A percentile compares a stretch with the other conserved stretches of the same genome.
Evolutionary conservation across 257 asterid genomes (phyloP).

Genomic region (Solanum infundibuliforme): DNA sequence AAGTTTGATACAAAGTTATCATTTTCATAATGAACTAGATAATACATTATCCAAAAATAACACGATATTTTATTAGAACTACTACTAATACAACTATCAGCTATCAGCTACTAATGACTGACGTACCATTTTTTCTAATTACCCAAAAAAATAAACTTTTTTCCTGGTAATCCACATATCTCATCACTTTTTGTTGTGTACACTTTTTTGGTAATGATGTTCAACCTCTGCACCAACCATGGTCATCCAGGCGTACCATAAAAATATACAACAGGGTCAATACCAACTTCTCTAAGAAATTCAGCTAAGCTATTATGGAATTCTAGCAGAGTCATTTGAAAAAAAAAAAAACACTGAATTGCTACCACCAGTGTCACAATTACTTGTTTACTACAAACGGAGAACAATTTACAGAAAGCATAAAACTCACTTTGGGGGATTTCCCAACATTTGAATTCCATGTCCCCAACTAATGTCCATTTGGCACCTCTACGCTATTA

Average conservation of each 20-base stretch:
- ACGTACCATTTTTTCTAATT: not conserved
- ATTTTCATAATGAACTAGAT: not conserved
- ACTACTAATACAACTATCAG: not conserved
- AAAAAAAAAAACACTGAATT: not conserved
- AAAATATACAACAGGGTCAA: not conserved
- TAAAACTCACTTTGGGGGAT: not conserved
- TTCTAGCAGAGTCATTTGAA: not conserved
- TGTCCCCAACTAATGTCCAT: not conserved
- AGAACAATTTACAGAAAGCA: not conserved
- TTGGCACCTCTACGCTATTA: not conserved
- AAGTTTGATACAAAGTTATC: not conserved
- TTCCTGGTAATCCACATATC: not conserved
- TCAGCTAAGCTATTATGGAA: not conserved
- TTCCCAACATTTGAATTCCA: not conserved
- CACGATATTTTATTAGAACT: not conserved
- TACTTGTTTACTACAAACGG: not conserved
- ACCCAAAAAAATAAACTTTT: not conserved
- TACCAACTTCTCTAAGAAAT: not conserved
- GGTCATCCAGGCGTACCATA: not conserved
- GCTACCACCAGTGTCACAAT: not conserved
- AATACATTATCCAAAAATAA: not conserved
- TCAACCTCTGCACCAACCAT: not conserved
- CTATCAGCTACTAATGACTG: not conserved
- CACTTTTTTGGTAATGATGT: not conserved
- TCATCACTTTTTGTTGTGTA: not conserved